phyloP scores from a whole-genome alignment of 164 flowering plant species.

The Aristolochia fimbriata region DNA sequence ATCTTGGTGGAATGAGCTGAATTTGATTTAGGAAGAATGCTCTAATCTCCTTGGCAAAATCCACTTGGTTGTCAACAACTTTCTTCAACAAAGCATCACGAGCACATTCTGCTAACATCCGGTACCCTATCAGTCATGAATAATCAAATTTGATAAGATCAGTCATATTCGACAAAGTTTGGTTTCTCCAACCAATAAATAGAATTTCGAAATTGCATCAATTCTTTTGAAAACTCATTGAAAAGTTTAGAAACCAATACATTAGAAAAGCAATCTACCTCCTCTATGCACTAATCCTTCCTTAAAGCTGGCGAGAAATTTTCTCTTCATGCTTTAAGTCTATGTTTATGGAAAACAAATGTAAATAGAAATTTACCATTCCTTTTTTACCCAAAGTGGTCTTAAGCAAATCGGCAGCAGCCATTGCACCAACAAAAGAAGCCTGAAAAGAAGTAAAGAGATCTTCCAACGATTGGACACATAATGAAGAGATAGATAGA shows the following conservation, averaged over 20 bases:
- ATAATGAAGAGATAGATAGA: neutral
- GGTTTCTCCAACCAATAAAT: neutral
- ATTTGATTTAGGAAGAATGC: too few relatives aligned
- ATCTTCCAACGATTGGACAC: neutral
- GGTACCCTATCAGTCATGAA: slow-evolving; percentile 37
- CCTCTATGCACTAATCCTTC: too few relatives aligned
- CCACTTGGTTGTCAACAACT: slow-evolving; percentile 66
- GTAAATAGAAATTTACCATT: slow-evolving; percentile 49
- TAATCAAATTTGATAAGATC: neutral
- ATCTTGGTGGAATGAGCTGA: too few relatives aligned
- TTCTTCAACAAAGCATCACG: slow-evolving; percentile 61
- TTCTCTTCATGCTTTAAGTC: too few relatives aligned
- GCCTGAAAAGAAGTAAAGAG: slow-evolving; percentile 30
- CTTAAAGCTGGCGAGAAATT: too few relatives aligned
- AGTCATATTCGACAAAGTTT: neutral
- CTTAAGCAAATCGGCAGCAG: slow-evolving; percentile 92
- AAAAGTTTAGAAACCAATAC: too few relatives aligned
- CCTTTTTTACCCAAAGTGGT: slow-evolving; percentile 98
- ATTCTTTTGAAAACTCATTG: too few relatives aligned
- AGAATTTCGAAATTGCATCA: too few relatives aligned
- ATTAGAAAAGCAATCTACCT: too few relatives aligned
- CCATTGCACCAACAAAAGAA: slow-evolving; percentile 96
- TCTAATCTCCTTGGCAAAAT: too few relatives aligned
- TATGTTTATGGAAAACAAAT: neutral
- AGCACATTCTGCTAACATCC: slow-evolving; percentile 96